Conservation (phyloP, 2,329 filamentous ascomycete species). For the Xylariaceae sp. region DNA sequence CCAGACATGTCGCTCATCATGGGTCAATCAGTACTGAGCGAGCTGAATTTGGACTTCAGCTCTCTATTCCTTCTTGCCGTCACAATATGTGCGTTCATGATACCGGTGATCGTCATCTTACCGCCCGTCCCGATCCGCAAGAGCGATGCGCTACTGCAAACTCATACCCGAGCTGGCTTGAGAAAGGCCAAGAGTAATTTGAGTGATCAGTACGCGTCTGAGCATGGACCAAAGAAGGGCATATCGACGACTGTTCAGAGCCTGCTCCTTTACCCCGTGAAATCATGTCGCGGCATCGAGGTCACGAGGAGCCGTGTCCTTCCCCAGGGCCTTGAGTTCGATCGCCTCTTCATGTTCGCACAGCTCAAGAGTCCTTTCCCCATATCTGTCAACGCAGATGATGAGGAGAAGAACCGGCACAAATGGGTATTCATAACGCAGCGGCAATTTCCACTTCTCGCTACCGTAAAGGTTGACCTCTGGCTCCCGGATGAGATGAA, state of each 20-base stretch:
- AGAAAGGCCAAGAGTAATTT: constrained; percentile 36
- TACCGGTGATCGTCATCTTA: constrained; percentile 52
- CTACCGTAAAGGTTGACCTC: constrained; percentile 62
- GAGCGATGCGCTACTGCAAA: constrained; percentile 52
- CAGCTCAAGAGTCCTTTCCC: constrained; percentile 55
- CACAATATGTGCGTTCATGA: constrained; percentile 41
- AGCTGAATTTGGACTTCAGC: constrained; percentile 24
- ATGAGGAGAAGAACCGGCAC: constrained; percentile 37
- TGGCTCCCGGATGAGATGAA: constrained; percentile 65
- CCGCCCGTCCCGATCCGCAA: constrained; percentile 50
- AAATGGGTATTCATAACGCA: constrained; percentile 70
- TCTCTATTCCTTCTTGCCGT: constrained; percentile 24
- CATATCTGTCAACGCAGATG: constrained; percentile 32
- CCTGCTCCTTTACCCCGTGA: constrained; percentile 77
- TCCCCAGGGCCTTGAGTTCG: constrained; percentile 68
- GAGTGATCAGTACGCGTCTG: constrained; percentile 19
- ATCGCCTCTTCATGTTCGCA: constrained; percentile 80
- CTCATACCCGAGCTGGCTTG: constrained; percentile 48
- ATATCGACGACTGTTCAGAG: constrained; percentile 46
- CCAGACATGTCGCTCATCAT: background rate
- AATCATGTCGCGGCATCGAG: constrained; percentile 76
- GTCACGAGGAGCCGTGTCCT: constrained; percentile 61
- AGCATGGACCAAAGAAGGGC: constrained; percentile 19
- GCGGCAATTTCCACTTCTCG: constrained; percentile 65
- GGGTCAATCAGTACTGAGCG: constrained; percentile 15